Evolutionary conservation across 192 early-diverging fungal genomes (phyloP), one percentile per base, ranked within the genome.

Genomic region (Umbelopsis sp.): DNA sequence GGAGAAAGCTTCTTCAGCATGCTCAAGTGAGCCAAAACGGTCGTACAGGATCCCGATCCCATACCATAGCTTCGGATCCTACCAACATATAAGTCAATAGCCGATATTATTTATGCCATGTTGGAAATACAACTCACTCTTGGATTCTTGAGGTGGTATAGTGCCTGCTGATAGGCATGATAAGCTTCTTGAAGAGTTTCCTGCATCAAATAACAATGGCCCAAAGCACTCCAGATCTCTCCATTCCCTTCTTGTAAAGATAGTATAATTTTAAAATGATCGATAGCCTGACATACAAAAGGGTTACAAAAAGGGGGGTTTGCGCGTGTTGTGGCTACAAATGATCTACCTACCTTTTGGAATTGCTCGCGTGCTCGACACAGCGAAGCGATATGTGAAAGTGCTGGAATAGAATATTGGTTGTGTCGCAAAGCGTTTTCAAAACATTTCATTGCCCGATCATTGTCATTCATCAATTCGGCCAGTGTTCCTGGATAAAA

Each of bases 31-130:
- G 4, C 96, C 96, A 71, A 97, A 99, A 30, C 96, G 91, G 74
- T 98, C 97, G 71, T 99, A 99, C 13, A 99, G 83, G 51, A 97
- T 98, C 16, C 96, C 98, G 46, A 99, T 98, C 9, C 97, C 97
- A 74, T 98, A 99, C 98, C 98, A 99, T 41, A 99, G 88, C 73
- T 98, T 97, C 7, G 97, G 95, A 69, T 98, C 98, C 91, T 95
- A 71, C 16, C 51, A 58, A 20, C 8, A n/a, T n/a, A 30, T 35
- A 8, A 3, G 55, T 6, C 11, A 30, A 18, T 7, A 61, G 30
- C 6, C 55, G 15, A 27, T 15, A 35, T 18, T 13, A 35, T 41
- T 18, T 41, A 20, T 16, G 23, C 9, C 22, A 18, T 22, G 27
- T 20, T 21, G 4, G 37, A 33, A 33, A 8, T 49, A 9, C 16